These are phyloP conservation scores for Exophiala lecanii-corni DNA, from an alignment of 2,329 filamentous ascomycete genomes.

Conservation along the genomic window DNA sequence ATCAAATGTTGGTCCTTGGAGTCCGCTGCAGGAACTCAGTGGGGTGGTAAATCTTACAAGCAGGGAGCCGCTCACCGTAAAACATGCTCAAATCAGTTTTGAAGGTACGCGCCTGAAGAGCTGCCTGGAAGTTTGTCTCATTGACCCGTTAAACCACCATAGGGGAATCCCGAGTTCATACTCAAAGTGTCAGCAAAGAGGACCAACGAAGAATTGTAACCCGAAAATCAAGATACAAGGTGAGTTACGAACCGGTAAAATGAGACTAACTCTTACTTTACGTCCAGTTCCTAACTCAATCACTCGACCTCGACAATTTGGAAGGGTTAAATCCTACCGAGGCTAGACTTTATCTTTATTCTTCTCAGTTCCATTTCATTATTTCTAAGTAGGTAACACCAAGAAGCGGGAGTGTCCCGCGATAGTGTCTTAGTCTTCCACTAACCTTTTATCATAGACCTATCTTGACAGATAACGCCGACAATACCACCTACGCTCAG, in stretches of 20 bases:
- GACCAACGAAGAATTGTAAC: neutral
- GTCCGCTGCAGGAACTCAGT: neutral
- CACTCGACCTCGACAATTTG: slow-evolving; percentile 1
- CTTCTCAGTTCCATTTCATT: slow-evolving; percentile 4
- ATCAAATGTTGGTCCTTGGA: neutral
- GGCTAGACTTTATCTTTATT: neutral
- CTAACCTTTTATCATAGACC: no score
- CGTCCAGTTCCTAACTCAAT: neutral
- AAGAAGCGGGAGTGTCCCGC: no score
- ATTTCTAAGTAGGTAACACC: no score
- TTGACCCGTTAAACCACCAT: neutral
- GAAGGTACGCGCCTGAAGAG: neutral
- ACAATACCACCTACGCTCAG: no score
- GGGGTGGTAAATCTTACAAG: neutral
- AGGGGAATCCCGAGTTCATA: neutral
- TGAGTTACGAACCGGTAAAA: neutral
- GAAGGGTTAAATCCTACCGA: neutral
- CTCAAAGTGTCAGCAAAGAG: slow-evolving; percentile 1
- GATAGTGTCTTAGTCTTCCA: no score
- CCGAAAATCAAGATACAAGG: neutral
- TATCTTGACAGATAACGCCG: no score
- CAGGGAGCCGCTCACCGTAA: neutral
- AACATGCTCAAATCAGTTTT: slow-evolving; percentile 1
- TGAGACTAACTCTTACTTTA: neutral
- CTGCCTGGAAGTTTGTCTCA: neutral